A percentile compares a stretch with the other conserved stretches of the same genome.
phyloP scores from a whole-genome alignment of 2,329 filamentous ascomycete species.

The Herpomyces periplanetae region DNA sequence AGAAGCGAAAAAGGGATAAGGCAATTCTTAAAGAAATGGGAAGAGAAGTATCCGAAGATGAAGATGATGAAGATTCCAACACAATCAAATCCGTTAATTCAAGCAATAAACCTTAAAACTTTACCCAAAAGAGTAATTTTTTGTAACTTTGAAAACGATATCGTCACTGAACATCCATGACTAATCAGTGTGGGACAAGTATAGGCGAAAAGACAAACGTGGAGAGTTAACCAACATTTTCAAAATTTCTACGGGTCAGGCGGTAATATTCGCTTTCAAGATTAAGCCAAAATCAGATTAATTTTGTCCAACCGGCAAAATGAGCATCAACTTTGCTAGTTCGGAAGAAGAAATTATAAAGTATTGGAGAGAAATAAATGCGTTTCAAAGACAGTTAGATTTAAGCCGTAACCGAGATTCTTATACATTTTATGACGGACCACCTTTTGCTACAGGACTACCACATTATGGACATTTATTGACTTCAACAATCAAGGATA shows the following conservation, averaged over 20 bases:
- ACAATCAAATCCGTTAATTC: no score
- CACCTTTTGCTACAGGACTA: slow-evolving; percentile 15
- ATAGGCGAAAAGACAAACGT: no score
- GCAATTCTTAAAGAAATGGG: slow-evolving; percentile 24
- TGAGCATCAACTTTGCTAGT: slow-evolving; percentile 71
- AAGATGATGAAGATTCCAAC: slow-evolving; percentile 22
- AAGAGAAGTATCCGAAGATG: slow-evolving; percentile 32
- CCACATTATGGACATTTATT: slow-evolving; percentile 37
- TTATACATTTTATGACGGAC: slow-evolving; percentile 71
- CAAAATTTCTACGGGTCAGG: no score
- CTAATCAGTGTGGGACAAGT: no score
- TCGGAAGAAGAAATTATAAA: slow-evolving; percentile 54
- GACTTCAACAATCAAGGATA: slow-evolving; percentile 82
- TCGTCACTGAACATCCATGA: no score
- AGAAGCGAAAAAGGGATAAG: slow-evolving; percentile 35
- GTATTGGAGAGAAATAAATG: slow-evolving; percentile 64
- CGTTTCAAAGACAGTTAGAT: slow-evolving; percentile 56
- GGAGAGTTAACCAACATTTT: no score
- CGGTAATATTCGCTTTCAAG: no score
- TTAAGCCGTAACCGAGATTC: slow-evolving; percentile 41
- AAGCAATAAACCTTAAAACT: no score
- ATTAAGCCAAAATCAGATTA: no score
- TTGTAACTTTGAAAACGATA: no score
- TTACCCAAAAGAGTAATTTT: no score
- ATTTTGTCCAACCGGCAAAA: slow-evolving; percentile 9